Evolutionary conservation across 441 rosid genomes (phyloP).

Genomic region (Metrosideros polymorpha): DNA sequence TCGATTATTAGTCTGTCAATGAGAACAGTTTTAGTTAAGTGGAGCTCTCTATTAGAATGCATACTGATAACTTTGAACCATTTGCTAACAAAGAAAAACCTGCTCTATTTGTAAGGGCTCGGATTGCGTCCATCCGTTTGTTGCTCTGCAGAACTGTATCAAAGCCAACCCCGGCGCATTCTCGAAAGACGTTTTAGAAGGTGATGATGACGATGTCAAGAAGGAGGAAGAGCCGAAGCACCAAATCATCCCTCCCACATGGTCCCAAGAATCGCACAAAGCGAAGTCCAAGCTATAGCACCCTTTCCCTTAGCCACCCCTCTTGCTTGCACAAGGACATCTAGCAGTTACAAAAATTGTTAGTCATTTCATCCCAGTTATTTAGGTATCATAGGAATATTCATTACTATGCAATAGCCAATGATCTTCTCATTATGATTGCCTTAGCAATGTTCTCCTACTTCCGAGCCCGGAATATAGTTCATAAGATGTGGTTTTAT

Average conservation of each 20-base stretch:
- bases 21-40: not conserved
- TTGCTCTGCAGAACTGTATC: conserved; percentile 77
- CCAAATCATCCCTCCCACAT: conserved; percentile 58
- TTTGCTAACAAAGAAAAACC: not conserved
- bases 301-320: not conserved
- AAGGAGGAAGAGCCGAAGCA: conserved; percentile 39
- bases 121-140: conserved; percentile 72
- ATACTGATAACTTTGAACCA: not conserved
- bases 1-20: not conserved
- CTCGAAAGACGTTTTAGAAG: conserved; percentile 39
- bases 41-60: not conserved
- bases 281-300: conserved; percentile 50
- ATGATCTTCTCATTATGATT: not conserved
- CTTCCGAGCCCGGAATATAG: not conserved
- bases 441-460: not conserved
- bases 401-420: not conserved
- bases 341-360: not conserved
- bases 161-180: conserved; percentile 68
- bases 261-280: conserved; percentile 45
- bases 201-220: conserved; percentile 15
- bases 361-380: not conserved
- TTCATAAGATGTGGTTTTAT: not conserved
- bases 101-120: conserved; percentile 44
- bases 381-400: not conserved
- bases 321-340: not conserved